phyloP scores from a whole-genome alignment of 805 yeast species.

The Candida multigemmis region DNA sequence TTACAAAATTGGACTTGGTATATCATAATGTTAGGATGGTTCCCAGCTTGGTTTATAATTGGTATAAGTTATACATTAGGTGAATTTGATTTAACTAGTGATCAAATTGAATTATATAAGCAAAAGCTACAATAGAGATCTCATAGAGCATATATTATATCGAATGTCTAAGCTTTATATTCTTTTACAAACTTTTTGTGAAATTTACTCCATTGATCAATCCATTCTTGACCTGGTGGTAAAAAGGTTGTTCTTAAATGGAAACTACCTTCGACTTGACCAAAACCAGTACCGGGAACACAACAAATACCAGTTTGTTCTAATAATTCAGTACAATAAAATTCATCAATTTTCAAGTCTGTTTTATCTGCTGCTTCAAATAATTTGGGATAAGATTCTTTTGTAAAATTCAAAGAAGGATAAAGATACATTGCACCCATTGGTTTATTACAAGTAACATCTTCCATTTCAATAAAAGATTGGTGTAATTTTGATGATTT shows the following conservation, averaged over 20 bases:
- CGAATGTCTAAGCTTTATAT: slow-evolving; percentile 23
- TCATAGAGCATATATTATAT: slow-evolving; percentile 1
- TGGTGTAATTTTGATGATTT: slow-evolving; percentile 60
- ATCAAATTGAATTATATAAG: slow-evolving; percentile 3
- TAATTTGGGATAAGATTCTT: slow-evolving; percentile 39
- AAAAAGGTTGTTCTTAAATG: slow-evolving; percentile 95
- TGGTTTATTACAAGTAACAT: slow-evolving; percentile 80
- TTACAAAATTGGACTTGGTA: slow-evolving; percentile 84
- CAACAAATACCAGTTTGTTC: slow-evolving; percentile 92
- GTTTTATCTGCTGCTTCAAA: slow-evolving; percentile 47
- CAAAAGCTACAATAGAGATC: slow-evolving; percentile 1
- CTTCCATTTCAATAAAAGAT: slow-evolving; percentile 72
- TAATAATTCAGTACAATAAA: slow-evolving; percentile 77
- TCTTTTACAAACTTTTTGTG: slow-evolving; percentile 62
- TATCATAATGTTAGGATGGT: slow-evolving; percentile 65
- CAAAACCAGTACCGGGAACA: slow-evolving; percentile 96
- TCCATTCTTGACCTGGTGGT: slow-evolving; percentile 93
- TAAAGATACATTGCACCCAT: slow-evolving; percentile 97
- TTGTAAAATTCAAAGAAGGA: slow-evolving; percentile 64
- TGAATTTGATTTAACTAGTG: slow-evolving; percentile 8
- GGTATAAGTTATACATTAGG: slow-evolving; percentile 20
- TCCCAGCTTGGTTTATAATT: slow-evolving; percentile 64
- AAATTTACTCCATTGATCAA: slow-evolving; percentile 67
- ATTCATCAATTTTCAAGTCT: slow-evolving; percentile 68
- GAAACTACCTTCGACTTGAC: slow-evolving; percentile 81